Base-by-base conservation (phyloP, 2,329 filamentous ascomycete species). In the Aspergillus glaucus region DNA sequence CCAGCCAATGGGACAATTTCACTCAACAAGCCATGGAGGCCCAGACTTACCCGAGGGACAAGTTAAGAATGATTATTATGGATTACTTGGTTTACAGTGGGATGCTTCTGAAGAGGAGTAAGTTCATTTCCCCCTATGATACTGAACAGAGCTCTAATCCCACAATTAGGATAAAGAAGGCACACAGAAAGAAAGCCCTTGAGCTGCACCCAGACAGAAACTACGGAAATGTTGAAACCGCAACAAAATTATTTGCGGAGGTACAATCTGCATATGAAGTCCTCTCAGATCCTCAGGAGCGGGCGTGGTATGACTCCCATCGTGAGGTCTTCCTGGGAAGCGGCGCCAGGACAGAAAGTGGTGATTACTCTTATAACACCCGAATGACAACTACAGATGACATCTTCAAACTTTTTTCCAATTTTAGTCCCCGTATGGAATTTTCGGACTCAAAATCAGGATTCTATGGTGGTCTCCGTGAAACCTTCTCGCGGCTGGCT, bases 221-320 rank as follows among this genome's bases (percentile, higher is more conserved):
- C 68, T 85, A 87, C 66, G 85, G 87, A 60, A 85, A 96, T 63
- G 84, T 86, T 52, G 89, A 94, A 61, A 80, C 83, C 54, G 85
- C 92, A 2, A 98, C 93, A 1, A 80, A 77, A 56, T 82, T 85
- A 46, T 98, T 98, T 65, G 90, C 93, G 44, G 90, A 96, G 64
- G 79, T 97, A 24, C 92, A 96, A 67, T 80, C 90, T 32, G 93
- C 93, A 43, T 95, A 98, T 66, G 89, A 97, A 67, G 82, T 98
- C n/a, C 80, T 98, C 1, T 95, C 91, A 1, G 93, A 98, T 66
- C 84, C 90, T 9, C 92, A 98, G 66, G 93, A 98, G 68, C 83
- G 93, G 58, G 86, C 91, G 28, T 98, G 93, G 93, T 98, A 98
- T 72, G 92, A 98, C 70, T 90, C 90, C 2, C 93, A 98, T 65